Evolutionary conservation across 176 grass and related monocot species (phyloP).

Genomic region (Carex kokanica): DNA sequence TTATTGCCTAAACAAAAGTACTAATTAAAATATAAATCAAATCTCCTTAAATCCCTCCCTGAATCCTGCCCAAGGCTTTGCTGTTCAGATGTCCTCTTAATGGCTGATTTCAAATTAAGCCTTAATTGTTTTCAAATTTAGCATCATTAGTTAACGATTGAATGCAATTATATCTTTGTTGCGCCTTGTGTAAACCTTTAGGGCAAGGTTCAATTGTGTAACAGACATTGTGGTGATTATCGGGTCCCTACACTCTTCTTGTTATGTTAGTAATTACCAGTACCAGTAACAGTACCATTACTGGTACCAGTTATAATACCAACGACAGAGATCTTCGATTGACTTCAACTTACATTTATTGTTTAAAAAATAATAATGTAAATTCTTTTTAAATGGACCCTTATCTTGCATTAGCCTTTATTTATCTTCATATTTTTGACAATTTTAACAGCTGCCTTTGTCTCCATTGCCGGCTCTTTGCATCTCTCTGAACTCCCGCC

Average conservation of each 20-base stretch:
- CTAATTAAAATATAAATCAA: too few relatives aligned
- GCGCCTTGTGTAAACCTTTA: background rate
- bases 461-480: too few relatives aligned
- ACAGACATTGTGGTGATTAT: background rate
- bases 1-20: too few relatives aligned
- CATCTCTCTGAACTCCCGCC: too few relatives aligned
- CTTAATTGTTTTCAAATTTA: background rate
- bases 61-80: background rate
- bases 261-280: background rate
- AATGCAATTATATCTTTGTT: background rate
- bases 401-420: too few relatives aligned
- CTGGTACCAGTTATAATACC: background rate
- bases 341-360: too few relatives aligned
- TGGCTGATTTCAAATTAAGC: background rate
- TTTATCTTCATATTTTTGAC: too few relatives aligned
- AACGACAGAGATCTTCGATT: background rate
- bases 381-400: too few relatives aligned
- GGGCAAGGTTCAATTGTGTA: background rate
- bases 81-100: background rate
- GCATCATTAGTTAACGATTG: background rate
- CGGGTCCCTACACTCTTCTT: background rate
- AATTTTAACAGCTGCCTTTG: too few relatives aligned
- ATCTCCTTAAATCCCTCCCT: background rate
- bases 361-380: too few relatives aligned
- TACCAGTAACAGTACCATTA: background rate